These are phyloP conservation scores for Mycena haematopus DNA, from an alignment of 768 basidiomycete genomes.

Conservation along the genomic window DNA sequence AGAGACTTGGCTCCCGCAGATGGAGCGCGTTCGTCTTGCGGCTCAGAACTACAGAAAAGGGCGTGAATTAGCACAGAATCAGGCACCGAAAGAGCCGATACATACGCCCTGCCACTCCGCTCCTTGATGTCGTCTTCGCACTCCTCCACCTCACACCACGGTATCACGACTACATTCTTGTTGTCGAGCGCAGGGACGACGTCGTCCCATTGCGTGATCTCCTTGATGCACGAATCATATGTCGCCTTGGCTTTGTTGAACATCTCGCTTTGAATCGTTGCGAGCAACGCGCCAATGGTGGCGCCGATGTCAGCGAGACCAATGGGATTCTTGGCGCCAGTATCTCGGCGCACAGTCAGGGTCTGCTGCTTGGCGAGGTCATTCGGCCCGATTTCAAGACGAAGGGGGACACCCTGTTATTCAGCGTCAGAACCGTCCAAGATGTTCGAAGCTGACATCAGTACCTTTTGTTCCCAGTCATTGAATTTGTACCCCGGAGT, in stretches of 20 bases:
- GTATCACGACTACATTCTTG: conserved; percentile 87
- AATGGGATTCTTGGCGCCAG: conserved; percentile 52
- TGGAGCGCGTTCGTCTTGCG: conserved; percentile 92
- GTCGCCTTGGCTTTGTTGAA: conserved; percentile 75
- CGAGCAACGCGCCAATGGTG: conserved; percentile 72
- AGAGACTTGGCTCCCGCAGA: conserved; percentile 98
- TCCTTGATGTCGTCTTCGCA: conserved; percentile 99
- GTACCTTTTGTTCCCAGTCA: conserved; percentile 97
- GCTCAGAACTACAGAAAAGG: conserved; percentile 66
- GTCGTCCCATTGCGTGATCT: conserved; percentile 88
- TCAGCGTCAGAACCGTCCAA: conserved; percentile 7
- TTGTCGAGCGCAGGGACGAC: conserved; percentile 89
- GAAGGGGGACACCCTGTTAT: conserved; percentile 88
- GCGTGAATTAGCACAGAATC: conserved; percentile 14
- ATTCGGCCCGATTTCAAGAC: conserved; percentile 95
- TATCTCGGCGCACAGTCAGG: conserved; percentile 80
- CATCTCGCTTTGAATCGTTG: conserved; percentile 91
- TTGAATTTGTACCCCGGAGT: conserved; percentile 99
- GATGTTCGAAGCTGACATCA: neutral
- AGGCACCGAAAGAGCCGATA: conserved; percentile 31
- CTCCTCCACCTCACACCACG: conserved; percentile 93
- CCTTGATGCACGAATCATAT: conserved; percentile 74
- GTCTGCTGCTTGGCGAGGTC: conserved; percentile 87
- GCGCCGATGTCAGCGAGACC: conserved; percentile 46
- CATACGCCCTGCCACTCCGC: conserved; percentile 82